Base-by-base conservation (phyloP, 495 filamentous ascomycete genomes). In the Aspergillus carlsbadensis region DNA sequence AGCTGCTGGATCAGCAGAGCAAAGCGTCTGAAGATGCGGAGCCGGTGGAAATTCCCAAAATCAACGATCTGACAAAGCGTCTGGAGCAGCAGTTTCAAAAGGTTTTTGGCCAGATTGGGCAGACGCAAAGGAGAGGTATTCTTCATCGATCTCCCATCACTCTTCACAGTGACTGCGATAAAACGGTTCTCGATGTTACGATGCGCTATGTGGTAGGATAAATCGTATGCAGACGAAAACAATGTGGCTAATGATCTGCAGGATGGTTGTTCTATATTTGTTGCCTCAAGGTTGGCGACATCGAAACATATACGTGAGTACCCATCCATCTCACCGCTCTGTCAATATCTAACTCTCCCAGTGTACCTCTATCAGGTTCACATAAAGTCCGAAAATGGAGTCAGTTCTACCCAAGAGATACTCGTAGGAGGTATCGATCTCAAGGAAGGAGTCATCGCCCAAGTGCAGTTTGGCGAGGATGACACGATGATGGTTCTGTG, bases 401-500 rank as follows among this genome's bases (percentile, higher is more conserved):
- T 86, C 43, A 86, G 82, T 58, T 79, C 81, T 13, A 76, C 76
- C 0, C 64, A 69, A 42, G 66, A 58, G 29, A 74, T 70, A 14
- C 72, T 75, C 6, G 52, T 76, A 18, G 69, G 75, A 35, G 70
- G 68, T 1, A 51, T 85, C 10, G 64, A 70, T 37, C 54, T 83
- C 15, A 59, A 72, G 17, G 54, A 70, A 29, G 78, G 76, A 17
- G 66, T 70, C 29, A 65, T 86, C 36, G 70, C 71, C 20, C 81
- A 85, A 62, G 48, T 83, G 11, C 76, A 82, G 65, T 84, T 86
- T 47, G 73, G 83, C 15, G 75, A 81, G 37, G 81, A 85, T 46
- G 63, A 78, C 41, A 74, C 70, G 3, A 53, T 85, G 22, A 78
- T 82, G 60, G 24, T 84, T 10, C 68, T 85, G n/a, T 77, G 78